phyloP scores from a whole-genome alignment of 2,329 filamentous ascomycete genomes.

The Thelonectria discophora region DNA sequence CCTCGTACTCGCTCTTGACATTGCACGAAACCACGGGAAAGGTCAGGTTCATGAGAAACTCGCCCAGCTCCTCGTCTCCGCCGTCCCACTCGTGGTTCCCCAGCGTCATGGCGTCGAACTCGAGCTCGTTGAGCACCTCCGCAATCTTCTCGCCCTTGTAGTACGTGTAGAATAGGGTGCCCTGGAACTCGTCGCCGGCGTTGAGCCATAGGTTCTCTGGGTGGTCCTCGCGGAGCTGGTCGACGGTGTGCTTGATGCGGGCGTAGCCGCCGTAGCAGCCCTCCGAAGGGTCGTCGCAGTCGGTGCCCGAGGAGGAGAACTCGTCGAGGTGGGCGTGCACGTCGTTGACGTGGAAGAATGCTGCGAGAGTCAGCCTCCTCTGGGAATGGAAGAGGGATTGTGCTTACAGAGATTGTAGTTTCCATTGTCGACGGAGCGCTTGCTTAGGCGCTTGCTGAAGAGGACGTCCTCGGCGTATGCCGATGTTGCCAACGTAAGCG shows the following conservation, averaged over 20 bases:
- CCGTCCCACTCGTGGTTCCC: slow-evolving; percentile 75
- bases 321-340: slow-evolving; percentile 73
- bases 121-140: slow-evolving; percentile 69
- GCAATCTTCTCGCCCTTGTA: slow-evolving; percentile 75
- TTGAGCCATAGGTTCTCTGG: slow-evolving; percentile 71
- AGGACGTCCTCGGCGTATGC: slow-evolving; percentile 56
- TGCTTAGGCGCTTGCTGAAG: slow-evolving; percentile 57
- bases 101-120: slow-evolving; percentile 74
- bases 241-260: slow-evolving; percentile 68
- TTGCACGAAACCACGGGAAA: slow-evolving; percentile 73
- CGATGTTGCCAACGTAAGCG: slow-evolving; percentile 42
- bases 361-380: slow-evolving; percentile 36
- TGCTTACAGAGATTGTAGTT: slow-evolving; percentile 62
- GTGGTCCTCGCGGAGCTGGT: slow-evolving; percentile 63
- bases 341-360: slow-evolving; percentile 76
- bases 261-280: slow-evolving; percentile 73
- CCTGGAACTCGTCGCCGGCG: slow-evolving; percentile 75
- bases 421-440: slow-evolving; percentile 58
- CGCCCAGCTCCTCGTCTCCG: slow-evolving; percentile 69
- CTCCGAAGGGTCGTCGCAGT: slow-evolving; percentile 63
- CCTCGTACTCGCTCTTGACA: slow-evolving; percentile 66
- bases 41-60: slow-evolving; percentile 69
- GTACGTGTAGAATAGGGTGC: slow-evolving; percentile 73
- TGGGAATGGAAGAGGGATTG: neutral
- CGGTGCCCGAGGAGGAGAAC: slow-evolving; percentile 67